Evolutionary conservation across 1,284 basidiomycete genomes (phyloP), one percentile per base, ranked within the genome.

Genomic region (Polyporus tsugae): DNA sequence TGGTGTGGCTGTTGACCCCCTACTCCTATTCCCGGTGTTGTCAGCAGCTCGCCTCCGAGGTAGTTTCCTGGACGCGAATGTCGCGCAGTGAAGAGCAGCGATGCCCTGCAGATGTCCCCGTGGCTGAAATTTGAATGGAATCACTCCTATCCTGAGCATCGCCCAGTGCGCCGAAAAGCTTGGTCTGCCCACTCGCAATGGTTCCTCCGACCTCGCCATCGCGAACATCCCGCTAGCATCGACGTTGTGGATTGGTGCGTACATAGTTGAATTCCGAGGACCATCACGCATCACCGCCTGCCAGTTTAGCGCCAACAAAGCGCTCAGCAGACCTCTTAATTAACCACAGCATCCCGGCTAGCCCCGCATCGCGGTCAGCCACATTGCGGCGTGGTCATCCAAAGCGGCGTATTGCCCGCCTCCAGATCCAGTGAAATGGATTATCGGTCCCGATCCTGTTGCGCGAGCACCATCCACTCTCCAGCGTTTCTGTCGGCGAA

Each of bases 381-480:
- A 55, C 15, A 33, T 55, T 55, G 52, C 29, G 29, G 10, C 25
- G 25, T 33, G 29, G 17, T 29, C 29, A 35, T 55, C 17, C 13
- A 55, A 55, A 55, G 52, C 52, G 25, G 11, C 2, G 10, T 35
- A 25, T 13, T 29, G n/a, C 58, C 58, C 17, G 38, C 25, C 36
- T 42, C 38, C 7, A 60, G 38, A 60, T 15, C 17, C 19, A 39
- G 36, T 36, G 10, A 39, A 41, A n/a, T 17, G 13, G 6, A 19
- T 35, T 19, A 39, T 60, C 58, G 58, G 58, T 22, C 58, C 58
- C 58, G 58, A 59, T 59, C 44, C n/a, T 59, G 38, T 35, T 22
- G 4, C n/a, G 6, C 15, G 19, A 22, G 55, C 52, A 55, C 29
- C 25, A 6, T 13, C 52, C 5, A 4, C 22, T 33, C 29, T 4